Conservation (phyloP, 2,329 filamentous ascomycete species). For the Aspergillus costaricaensis region DNA sequence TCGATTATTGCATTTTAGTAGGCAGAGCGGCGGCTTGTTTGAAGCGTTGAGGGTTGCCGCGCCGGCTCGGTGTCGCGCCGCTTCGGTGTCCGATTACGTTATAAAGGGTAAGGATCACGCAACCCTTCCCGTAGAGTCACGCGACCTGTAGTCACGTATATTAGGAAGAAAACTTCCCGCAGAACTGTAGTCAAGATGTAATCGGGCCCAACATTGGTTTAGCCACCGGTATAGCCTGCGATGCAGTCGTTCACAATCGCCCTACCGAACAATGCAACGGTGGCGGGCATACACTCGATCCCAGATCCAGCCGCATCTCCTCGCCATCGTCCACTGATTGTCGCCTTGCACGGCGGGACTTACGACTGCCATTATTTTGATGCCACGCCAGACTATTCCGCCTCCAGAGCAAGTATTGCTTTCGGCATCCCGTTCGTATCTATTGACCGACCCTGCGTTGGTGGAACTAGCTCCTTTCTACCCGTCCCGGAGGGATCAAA, state of each 20-base stretch:
- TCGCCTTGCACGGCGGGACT: slow-evolving; percentile 6
- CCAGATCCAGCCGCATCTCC: not conserved
- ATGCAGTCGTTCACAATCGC: slow-evolving; percentile 9
- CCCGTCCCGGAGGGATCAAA: slow-evolving; percentile 2
- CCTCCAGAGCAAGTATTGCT: not conserved
- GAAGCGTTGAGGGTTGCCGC: no score
- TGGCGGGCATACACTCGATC: slow-evolving; percentile 6
- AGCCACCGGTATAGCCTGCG: no score
- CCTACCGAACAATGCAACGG: not conserved
- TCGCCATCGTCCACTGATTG: slow-evolving; percentile 4
- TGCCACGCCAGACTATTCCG: not conserved
- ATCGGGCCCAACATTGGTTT: no score
- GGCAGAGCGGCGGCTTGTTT: no score
- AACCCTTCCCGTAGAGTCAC: no score
- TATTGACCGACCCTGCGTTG: slow-evolving; percentile 10
- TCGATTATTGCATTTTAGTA: no score
- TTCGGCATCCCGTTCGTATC: slow-evolving; percentile 10
- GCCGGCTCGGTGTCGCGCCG: no score
- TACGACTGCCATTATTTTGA: slow-evolving; percentile 14
- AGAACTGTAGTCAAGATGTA: no score
- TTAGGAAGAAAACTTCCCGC: no score
- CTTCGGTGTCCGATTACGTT: no score
- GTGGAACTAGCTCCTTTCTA: slow-evolving; percentile 2
- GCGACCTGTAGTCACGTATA: no score
- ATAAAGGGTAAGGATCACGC: no score